Evolutionary conservation across 192 early-diverging fungal genomes (phyloP).

Genomic region (Backusella tarrabulga): DNA sequence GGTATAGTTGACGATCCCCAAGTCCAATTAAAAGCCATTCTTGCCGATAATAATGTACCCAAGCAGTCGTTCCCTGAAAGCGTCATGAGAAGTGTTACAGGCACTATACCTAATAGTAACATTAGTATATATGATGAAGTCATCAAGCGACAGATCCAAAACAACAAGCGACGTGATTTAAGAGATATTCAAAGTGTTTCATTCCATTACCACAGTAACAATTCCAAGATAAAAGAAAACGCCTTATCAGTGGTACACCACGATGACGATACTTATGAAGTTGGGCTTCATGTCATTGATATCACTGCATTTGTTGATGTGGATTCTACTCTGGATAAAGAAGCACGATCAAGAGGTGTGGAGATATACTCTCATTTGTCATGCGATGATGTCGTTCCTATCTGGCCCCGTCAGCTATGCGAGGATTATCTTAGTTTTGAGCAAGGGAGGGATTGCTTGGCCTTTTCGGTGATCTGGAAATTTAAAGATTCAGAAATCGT

Average conservation of each 20-base stretch:
- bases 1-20: slow-evolving; percentile 81
- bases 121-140: not conserved
- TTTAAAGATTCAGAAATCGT: slow-evolving; percentile 75
- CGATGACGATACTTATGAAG: slow-evolving; percentile 65
- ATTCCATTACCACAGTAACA: slow-evolving; percentile 64
- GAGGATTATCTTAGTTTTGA: slow-evolving; percentile 90
- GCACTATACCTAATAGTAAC: not conserved
- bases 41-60: slow-evolving; percentile 76
- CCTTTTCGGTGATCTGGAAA: slow-evolving; percentile 98
- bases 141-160: slow-evolving; percentile 59
- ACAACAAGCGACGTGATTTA: slow-evolving; percentile 67
- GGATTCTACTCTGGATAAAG: slow-evolving; percentile 85
- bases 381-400: slow-evolving; percentile 76
- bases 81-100: slow-evolving; percentile 71
- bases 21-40: slow-evolving; percentile 73
- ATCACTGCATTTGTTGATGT: slow-evolving; percentile 93
- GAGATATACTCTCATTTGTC: slow-evolving; percentile 62
- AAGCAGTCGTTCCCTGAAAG: slow-evolving; percentile 64
- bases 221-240: slow-evolving; percentile 67
- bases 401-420: slow-evolving; percentile 86
- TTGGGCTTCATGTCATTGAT: slow-evolving; percentile 87
- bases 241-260: slow-evolving; percentile 62
- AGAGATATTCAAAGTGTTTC: slow-evolving; percentile 64
- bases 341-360: slow-evolving; percentile 86
- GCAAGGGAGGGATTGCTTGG: slow-evolving; percentile 83